These are phyloP conservation scores for Exophiala alcalophila DNA, from an alignment of 2,329 filamentous ascomycete species.

Conservation along the genomic window DNA sequence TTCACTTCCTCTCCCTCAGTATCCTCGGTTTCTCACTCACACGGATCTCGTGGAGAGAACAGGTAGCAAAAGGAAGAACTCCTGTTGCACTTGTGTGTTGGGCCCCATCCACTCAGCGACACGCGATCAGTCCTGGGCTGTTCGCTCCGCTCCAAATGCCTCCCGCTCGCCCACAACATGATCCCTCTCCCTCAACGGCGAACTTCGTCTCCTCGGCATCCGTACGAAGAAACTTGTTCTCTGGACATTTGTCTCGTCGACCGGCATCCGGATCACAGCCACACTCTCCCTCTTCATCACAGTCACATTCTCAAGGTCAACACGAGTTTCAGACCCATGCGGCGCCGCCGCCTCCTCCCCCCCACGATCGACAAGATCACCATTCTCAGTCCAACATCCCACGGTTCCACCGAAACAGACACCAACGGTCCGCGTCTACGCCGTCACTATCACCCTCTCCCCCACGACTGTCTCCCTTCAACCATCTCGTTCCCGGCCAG, in stretches of 20 bases:
- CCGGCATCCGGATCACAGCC: slow-evolving; percentile 32
- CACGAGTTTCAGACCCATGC: not conserved
- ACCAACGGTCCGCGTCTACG: slow-evolving; percentile 21
- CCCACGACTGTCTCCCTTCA: slow-evolving; percentile 14
- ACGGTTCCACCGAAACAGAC: slow-evolving; percentile 10
- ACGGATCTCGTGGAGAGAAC: too few species aligned
- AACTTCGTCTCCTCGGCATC: slow-evolving; percentile 26
- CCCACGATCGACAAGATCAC: slow-evolving; percentile 1
- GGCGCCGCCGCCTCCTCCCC: not conserved
- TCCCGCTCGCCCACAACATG: slow-evolving; percentile 6
- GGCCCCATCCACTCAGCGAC: too few species aligned
- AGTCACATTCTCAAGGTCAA: slow-evolving; percentile 5
- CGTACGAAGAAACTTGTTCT: slow-evolving; percentile 46
- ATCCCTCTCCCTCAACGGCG: slow-evolving; percentile 10
- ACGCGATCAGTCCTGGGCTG: too few species aligned
- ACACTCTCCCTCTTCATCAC: slow-evolving; percentile 16
- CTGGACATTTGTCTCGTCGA: slow-evolving; percentile 43
- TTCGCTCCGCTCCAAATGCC: slow-evolving; percentile 1
- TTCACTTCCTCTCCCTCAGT: too few species aligned
- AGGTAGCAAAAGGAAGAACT: too few species aligned
- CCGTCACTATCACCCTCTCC: slow-evolving; percentile 24
- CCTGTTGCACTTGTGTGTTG: too few species aligned
- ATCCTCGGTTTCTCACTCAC: too few species aligned
- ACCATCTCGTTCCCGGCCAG: slow-evolving; percentile 4
- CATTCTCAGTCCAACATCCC: slow-evolving; percentile 1